These are phyloP conservation scores for Nigrospora osmanthi DNA, from an alignment of 2,329 filamentous ascomycete species.

Conservation along the genomic window DNA sequence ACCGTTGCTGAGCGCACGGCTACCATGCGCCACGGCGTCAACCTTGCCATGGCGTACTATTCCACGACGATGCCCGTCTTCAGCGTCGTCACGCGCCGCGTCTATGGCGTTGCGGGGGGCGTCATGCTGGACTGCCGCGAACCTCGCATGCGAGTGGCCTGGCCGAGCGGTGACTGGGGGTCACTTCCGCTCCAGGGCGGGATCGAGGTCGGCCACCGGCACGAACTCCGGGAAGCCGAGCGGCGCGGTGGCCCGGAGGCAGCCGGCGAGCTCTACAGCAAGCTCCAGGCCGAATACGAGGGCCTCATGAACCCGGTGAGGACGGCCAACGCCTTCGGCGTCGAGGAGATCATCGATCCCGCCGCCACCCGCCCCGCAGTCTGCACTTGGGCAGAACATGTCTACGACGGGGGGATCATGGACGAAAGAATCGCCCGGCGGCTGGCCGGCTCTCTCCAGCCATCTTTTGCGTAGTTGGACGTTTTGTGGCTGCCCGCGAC, in stretches of 20 bases:
- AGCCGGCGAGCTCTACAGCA: constrained; percentile 42
- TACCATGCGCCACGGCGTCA: constrained; percentile 58
- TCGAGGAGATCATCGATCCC: constrained; percentile 60
- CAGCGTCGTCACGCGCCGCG: constrained; percentile 52
- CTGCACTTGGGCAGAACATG: constrained; percentile 45
- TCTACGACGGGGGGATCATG: constrained; percentile 23
- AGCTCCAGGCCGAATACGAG: constrained; percentile 51
- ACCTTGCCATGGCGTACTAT: constrained; percentile 53
- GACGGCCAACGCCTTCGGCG: constrained; percentile 54
- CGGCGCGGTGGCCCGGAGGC: constrained; percentile 8
- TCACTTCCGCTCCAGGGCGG: constrained; percentile 55
- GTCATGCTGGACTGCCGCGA: constrained; percentile 57
- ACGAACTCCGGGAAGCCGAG: constrained; percentile 46
- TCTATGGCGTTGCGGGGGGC: constrained; percentile 56
- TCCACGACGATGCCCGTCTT: constrained; percentile 56
- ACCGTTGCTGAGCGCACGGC: constrained; percentile 54
- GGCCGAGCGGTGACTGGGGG: constrained; percentile 57
- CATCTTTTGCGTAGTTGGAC: not conserved
- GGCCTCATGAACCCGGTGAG: constrained; percentile 57
- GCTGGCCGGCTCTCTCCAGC: not conserved
- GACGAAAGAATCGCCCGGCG: not conserved
- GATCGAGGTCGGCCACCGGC: constrained; percentile 55
- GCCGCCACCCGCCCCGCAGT: constrained; percentile 47
- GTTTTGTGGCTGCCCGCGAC: too few relatives aligned
- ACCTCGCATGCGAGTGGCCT: constrained; percentile 52